Base-by-base conservation (phyloP, 345 rosid species). In the Salix brachista region DNA sequence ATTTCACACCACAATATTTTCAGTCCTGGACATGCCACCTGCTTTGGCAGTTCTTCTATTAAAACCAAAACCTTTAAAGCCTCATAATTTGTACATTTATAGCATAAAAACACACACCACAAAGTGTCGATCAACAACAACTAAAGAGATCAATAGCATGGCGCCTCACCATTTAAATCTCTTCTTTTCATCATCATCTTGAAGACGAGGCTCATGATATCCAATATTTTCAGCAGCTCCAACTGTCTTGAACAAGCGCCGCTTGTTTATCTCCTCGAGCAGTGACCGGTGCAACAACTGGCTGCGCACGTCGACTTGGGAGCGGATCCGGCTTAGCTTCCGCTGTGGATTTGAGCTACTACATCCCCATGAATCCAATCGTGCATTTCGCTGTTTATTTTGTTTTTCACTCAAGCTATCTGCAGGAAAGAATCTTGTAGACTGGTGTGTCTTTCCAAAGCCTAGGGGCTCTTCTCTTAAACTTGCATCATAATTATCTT, bases 231-330 rank as follows among this genome's bases (percentile, higher is more conserved):
- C 91, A 4, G 86, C 86, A 1, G 91, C 87, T 39, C 89, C 96
- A 10, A 91, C 88, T 1, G 96, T 89, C 81, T 87, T 88, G 78
- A 88, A 91, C 81, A 87, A 30, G 28, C 97, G 90, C 74, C 90
- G 82, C 82, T 87, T 90, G 85, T 86, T 83, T 71, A 93, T 79
- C 81, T 87, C 84, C 85, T 90, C 94, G 86, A 95, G 83, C 73
- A 91, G 84, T n/a, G 94, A 89, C 41, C 86, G 84, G 74, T 91
- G 94, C 80, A 93, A 56, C 81, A 90, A 84, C 71, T 89, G 97
- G 82, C 92, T 91, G n/a, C 93, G 86, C 2, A 89, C 67, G 66
- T 93, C 98, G 39, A 91, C 83, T 37, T 91, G 79, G 17, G 98
- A 88, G 66, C 81, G 68, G 11, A 73, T 85, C 87, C 86, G 84